These are phyloP conservation scores for Aspergillus cavernicola DNA, from an alignment of 495 filamentous ascomycete species.

Conservation along the genomic window DNA sequence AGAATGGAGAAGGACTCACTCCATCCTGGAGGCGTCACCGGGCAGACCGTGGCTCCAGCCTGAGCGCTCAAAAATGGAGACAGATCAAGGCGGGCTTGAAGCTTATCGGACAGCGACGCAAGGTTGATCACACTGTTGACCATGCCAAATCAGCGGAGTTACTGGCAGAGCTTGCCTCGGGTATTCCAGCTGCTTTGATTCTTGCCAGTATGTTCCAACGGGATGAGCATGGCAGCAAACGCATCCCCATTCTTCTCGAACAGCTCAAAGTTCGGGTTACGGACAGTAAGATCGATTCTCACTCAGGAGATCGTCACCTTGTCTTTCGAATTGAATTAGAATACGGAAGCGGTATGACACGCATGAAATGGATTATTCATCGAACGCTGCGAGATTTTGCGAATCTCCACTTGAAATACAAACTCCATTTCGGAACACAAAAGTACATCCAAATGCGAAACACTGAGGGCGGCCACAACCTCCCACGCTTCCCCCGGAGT, in stretches of 20 bases:
- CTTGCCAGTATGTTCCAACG: constrained; percentile 95
- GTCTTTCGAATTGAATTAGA: constrained; percentile 91
- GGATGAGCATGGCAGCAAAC: constrained; percentile 91
- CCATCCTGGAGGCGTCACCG: constrained; percentile 53
- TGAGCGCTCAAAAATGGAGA: constrained; percentile 81
- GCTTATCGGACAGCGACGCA: constrained; percentile 73
- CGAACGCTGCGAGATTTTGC: constrained; percentile 84
- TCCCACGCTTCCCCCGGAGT: constrained; percentile 83
- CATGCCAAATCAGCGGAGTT: constrained; percentile 94
- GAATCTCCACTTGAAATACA: constrained; percentile 91
- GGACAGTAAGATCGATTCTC: constrained; percentile 65
- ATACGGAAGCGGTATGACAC: constrained; percentile 89
- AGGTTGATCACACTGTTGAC: constrained; percentile 78
- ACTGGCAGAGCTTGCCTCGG: constrained; percentile 90
- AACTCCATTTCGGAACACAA: constrained; percentile 73
- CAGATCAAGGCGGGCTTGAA: constrained; percentile 81
- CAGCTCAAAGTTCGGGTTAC: constrained; percentile 86
- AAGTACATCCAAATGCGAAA: constrained; percentile 65
- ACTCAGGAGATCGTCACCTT: constrained; percentile 72
- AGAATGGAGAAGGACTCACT: constrained; percentile 46
- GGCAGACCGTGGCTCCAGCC: constrained; percentile 62
- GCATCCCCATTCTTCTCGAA: constrained; percentile 91
- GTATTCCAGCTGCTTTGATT: constrained; percentile 85
- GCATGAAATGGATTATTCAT: constrained; percentile 96
- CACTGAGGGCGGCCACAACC: constrained; percentile 49